Base-by-base conservation (phyloP, 2,329 filamentous ascomycete genomes). In the Seiridium cupressi region DNA sequence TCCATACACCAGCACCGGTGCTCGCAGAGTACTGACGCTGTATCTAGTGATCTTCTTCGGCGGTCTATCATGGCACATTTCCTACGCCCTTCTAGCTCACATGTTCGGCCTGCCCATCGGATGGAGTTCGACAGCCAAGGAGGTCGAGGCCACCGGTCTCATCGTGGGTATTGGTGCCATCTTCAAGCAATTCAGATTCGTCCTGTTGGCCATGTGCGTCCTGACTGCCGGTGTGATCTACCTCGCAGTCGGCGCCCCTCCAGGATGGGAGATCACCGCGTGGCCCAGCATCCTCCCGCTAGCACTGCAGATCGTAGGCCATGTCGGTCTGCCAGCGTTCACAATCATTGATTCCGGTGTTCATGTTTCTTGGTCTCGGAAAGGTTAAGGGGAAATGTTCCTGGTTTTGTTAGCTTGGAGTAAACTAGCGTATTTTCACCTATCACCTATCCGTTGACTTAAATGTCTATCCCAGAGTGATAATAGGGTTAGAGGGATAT, bases 121-220 rank as follows among this genome's bases (percentile, higher is more conserved):
- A 48, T 71, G 69, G 69, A 58, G 67, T 7, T 71, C 69, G 2
- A 71, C 69, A 1, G 69, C 69, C 0, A 71, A 71, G 54, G 69
- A 71, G 57, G 34, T 70, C 46, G 69, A 67, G 0, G 66, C 68
- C 36, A 71, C 69, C 0, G 69, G 68, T 49, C 67, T 71, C 13
- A 68, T 68, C 54, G 75, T 72, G 5, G 74, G 72, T 1, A 72
- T 72, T 8, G 74, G 69, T 51, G 76, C 70, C 40, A 74, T 73
- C 57, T 75, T 74, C 48, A 83, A 77, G 65, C 81, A 84, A 59
- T 84, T 70, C 57, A 70, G 84, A 62, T 79, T 74, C 5, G 49
- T 51, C 31, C n/a, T 51, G 18, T 13, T 36, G n/a, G 5, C n/a
- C 32, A 34, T 51, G 26, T 34, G 31, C 32, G 7, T 36, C 2